Conservation (phyloP, 495 filamentous ascomycete genomes). For the Talaromyces proteolyticus region DNA sequence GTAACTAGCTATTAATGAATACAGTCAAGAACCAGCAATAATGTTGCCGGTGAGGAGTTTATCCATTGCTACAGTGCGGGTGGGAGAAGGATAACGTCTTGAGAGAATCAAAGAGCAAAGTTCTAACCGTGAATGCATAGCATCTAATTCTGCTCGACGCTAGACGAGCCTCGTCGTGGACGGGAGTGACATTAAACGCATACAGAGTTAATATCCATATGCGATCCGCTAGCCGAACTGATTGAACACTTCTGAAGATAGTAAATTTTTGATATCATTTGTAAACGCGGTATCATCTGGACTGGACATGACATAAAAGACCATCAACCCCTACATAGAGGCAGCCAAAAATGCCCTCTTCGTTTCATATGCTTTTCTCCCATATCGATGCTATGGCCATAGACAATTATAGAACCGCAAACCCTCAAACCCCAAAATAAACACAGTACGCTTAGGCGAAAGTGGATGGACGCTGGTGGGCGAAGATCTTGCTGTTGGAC, state of each 20-base stretch:
- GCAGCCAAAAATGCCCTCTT: not conserved
- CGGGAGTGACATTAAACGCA: too few species aligned
- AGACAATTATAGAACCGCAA: constrained; percentile 44
- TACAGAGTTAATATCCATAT: too few species aligned
- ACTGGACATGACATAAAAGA: not conserved
- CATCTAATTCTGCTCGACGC: too few species aligned
- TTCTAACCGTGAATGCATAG: too few species aligned
- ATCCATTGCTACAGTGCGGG: too few species aligned
- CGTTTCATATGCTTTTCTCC: constrained; percentile 12
- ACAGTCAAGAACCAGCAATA: too few species aligned
- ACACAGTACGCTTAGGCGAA: constrained; percentile 56
- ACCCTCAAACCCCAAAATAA: constrained; percentile 30
- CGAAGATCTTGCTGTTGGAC: constrained; percentile 79
- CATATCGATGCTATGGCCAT: constrained; percentile 44
- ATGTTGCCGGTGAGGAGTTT: too few species aligned
- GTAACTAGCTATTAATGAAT: too few species aligned
- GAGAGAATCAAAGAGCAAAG: too few species aligned
- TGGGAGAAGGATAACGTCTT: too few species aligned
- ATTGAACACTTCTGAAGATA: not conserved
- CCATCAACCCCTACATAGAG: not conserved
- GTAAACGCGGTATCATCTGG: not conserved
- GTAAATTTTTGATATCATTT: constrained; percentile 6
- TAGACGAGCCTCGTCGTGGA: too few species aligned
- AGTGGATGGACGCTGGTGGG: constrained; percentile 84
- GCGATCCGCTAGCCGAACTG: too few species aligned